Evolutionary conservation across 2,329 filamentous ascomycete genomes (phyloP), one percentile per base, ranked within the genome.

Genomic region (Alternaria brassicicola): DNA sequence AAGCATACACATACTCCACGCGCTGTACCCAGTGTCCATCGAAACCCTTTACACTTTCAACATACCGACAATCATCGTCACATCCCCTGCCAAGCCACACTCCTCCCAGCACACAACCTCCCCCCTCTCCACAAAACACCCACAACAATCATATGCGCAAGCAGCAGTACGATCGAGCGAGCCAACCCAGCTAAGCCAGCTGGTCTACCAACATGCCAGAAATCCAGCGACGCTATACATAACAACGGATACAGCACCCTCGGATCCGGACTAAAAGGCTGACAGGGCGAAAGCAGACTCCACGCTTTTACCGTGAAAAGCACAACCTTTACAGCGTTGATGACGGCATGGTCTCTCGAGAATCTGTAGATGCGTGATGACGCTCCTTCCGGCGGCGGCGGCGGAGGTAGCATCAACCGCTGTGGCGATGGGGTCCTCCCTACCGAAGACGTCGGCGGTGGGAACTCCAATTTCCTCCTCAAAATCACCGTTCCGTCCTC

Each of bases 241-340:
- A 96, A 78, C 2, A 96, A 79, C 3, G 89, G 87, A 64, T 89
- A 88, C 4, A 87, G 82, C 4, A 93, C 78, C 74, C 85, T 85
- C 6, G 86, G 80, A 42, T 84, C 88, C n/a, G 86, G 82, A 41
- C 87, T 86, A 56, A 88, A 88, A 0, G 92, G 92, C 73, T 86
- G 87, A 74, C 93, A 97, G 1, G 89, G 85, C 45, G 84, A 82
- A 3, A 85, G 82, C 9, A 95, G 77, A 0, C 86, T 86, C 12
- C 84, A 78, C 8, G 93, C 78, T 75, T 96, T 97, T 48, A 84
- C 64, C 6, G 89, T 73, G 67, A 96, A 93, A 1, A 93, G 66
- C 1, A 76, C 67, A 3, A 91, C 76, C 46, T 88, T 88, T 19
- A 84, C 63, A 5, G 79, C 52, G 47, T 60, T 59, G 26, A 70